Evolutionary conservation across 2,329 filamentous ascomycete species (phyloP).

Genomic region (Trichoderma sp.): DNA sequence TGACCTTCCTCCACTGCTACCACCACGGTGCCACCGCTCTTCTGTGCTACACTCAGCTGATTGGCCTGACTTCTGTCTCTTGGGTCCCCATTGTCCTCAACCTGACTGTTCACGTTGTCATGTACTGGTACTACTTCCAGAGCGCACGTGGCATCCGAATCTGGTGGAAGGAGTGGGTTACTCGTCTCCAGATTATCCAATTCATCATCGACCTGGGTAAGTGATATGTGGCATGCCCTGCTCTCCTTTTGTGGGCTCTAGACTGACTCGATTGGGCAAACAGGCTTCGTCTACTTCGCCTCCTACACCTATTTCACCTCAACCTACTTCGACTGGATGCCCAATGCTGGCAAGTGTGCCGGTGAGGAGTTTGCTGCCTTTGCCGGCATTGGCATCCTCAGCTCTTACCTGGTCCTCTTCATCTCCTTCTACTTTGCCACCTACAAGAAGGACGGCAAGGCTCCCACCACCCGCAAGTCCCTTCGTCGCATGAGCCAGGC

Average conservation of each 20-base stretch:
- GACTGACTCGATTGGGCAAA: constrained; percentile 23
- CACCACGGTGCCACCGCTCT: constrained; percentile 96
- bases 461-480: constrained; percentile 74
- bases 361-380: constrained; percentile 97
- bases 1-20: constrained; percentile 99
- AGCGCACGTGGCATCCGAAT: constrained; percentile 90
- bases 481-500: constrained; percentile 64
- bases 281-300: constrained; percentile 96
- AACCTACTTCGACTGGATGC: constrained; percentile 81
- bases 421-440: constrained; percentile 98
- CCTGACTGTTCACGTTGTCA: constrained; percentile 90
- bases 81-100: constrained; percentile 95
- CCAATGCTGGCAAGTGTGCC: constrained; percentile 80
- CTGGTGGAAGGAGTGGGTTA: constrained; percentile 99
- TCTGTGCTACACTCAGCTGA: constrained; percentile 95
- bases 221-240: constrained; percentile 32
- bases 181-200: constrained; percentile 92
- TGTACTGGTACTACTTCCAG: constrained; percentile 99
- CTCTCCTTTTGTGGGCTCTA: not conserved
- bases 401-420: constrained; percentile 95
- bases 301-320: constrained; percentile 98
- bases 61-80: constrained; percentile 87
- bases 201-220: constrained; percentile 94
- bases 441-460: constrained; percentile 84
- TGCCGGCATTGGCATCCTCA: constrained; percentile 85